Evolutionary conservation across 2,329 filamentous ascomycete genomes (phyloP), one percentile per base, ranked within the genome.

Genomic region (Colletotrichum sp.): DNA sequence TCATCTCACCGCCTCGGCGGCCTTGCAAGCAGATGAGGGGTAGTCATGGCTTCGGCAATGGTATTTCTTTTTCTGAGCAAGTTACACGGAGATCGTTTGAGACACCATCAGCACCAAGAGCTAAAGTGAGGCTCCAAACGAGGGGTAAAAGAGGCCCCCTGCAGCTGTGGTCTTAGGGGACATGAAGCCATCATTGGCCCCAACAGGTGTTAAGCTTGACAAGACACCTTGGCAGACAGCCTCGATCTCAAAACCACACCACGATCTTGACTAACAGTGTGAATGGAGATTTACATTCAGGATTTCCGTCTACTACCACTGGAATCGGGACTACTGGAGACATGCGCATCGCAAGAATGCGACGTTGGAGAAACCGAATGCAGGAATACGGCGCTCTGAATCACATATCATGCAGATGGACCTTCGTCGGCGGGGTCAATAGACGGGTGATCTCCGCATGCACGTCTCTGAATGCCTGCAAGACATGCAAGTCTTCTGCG

Each of bases 391-490:
- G 18, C 43, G 9, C 30, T 30, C 8, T 30, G n/a, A 36, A 55
- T 65, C 68, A 71, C 21, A 28, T 21, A 32, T 58, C 60, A 55
- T 65, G n/a, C 24, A 76, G 18, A 15, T 70, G 70, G 62, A 76
- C n/a, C 58, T 76, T 76, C 56, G 61, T 64, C 28, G 56, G 55
- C 34, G 70, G 73, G 55, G 43, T 65, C 18, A 76, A 32, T 10
- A 43, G 64, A 55, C 60, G n/a, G 43, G 73, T 18, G 36, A 76
- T 68, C 64, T 69, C 58, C 32, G 48, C 70, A 68, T 76, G 73
- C 73, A 73, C 70, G 28, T 69, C 58, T 60, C 32, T 73, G 24
- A 76, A 52, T 8, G 55, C 70, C 21, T 69, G 70, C 58, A 73
- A 38, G 34, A 48, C 58, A 32, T 15, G 64, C 24, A 66, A 12